phyloP scores from a whole-genome alignment of 225 moss, liverwort and hornwort species.

The Bryoerythrophyllum caledonicum region DNA sequence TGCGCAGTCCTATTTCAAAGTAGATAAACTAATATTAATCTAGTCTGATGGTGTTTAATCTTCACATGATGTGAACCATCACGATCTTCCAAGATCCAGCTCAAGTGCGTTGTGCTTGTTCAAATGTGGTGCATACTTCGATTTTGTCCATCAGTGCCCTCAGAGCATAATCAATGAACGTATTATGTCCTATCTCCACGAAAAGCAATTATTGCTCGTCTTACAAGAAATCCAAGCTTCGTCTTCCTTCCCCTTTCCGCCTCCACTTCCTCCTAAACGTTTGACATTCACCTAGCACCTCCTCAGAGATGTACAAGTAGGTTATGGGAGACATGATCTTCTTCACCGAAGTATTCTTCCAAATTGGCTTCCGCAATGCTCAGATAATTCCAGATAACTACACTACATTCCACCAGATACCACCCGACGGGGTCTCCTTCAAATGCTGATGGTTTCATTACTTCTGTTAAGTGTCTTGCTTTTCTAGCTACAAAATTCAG shows the following conservation, averaged over 20 bases:
- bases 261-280: slow-evolving; percentile 17
- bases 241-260: not conserved
- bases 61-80: not conserved
- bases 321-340: slow-evolving; percentile 6
- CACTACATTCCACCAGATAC: not conserved
- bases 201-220: not conserved
- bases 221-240: not conserved
- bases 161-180: not conserved
- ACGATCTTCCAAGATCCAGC: slow-evolving; percentile 1
- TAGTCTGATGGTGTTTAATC: not conserved
- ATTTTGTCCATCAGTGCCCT: not conserved
- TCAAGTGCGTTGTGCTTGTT: slow-evolving; percentile 8
- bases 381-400: not conserved
- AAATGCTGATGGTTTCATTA: slow-evolving; percentile 24
- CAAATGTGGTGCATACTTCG: not conserved
- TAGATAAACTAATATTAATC: not conserved
- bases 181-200: not conserved
- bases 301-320: not conserved
- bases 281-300: slow-evolving; percentile 14
- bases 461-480: not conserved
- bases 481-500: not conserved
- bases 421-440: not conserved
- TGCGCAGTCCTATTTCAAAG: not conserved
- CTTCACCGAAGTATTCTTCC: not conserved
- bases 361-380: not conserved